Percentiles rank a stretch among this genome's conserved stretches.
These are phyloP conservation scores for Neurospora sp. DNA, from an alignment of 495 filamentous ascomycete species.

Conservation along the genomic window DNA sequence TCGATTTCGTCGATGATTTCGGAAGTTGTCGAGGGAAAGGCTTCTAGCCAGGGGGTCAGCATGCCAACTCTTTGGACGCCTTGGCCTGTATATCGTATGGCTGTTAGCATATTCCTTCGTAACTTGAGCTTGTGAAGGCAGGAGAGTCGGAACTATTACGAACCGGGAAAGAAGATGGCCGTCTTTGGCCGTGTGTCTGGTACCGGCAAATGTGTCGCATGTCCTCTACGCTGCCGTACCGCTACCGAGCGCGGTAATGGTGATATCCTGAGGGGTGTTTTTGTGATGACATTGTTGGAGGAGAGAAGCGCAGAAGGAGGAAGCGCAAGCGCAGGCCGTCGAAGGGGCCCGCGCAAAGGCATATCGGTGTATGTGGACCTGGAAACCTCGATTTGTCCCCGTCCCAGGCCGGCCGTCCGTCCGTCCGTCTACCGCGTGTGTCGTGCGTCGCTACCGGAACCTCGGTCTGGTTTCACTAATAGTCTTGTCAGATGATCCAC, in stretches of 20 bases:
- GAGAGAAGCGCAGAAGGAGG: background rate
- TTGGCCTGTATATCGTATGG: slow-evolving; percentile 50
- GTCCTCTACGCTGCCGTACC: background rate
- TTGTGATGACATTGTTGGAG: background rate
- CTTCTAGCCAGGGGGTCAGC: slow-evolving; percentile 71
- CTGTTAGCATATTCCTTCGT: background rate
- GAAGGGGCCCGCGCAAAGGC: background rate
- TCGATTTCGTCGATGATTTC: slow-evolving; percentile 79
- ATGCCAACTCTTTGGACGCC: slow-evolving; percentile 93
- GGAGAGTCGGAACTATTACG: slow-evolving; percentile 8
- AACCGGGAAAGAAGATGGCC: slow-evolving; percentile 79
- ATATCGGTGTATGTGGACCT: background rate
- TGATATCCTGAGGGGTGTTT: background rate
- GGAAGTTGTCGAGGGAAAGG: slow-evolving; percentile 65
- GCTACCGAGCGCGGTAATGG: background rate
- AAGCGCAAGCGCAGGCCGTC: background rate
- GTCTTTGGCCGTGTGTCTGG: slow-evolving; percentile 46
- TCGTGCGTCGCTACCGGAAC: background rate
- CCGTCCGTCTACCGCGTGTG: background rate
- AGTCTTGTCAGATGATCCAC: background rate
- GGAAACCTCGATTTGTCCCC: background rate
- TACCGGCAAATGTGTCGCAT: background rate
- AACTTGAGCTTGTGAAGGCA: background rate
- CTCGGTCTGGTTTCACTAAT: background rate
- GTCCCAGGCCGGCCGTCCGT: background rate